Conservation (phyloP, 2,329 filamentous ascomycete genomes). For the Epicoccum nigrum region DNA sequence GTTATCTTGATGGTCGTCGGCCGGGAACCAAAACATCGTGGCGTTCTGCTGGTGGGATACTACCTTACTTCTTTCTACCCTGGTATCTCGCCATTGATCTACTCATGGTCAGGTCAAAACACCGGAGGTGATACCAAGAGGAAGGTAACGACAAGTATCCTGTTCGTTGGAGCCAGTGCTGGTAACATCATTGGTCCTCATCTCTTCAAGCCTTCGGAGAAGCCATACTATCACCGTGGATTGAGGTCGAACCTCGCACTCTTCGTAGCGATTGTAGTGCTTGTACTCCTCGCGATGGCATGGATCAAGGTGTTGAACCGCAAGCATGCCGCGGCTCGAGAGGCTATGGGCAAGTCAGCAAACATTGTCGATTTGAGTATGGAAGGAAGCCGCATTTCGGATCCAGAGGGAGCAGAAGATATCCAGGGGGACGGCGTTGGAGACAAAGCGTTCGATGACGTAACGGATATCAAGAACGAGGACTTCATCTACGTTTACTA, state of each 20-base stretch:
- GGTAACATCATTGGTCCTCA: constrained; percentile 72
- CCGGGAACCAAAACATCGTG: constrained; percentile 55
- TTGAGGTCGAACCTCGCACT: constrained; percentile 66
- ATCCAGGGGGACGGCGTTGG: constrained; percentile 39
- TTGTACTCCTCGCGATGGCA: constrained; percentile 54
- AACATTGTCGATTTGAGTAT: constrained; percentile 66
- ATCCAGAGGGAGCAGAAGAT: constrained; percentile 38
- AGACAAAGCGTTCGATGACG: constrained; percentile 62
- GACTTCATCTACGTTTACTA: constrained; percentile 67
- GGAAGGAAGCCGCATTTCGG: constrained; percentile 55
- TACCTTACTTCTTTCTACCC: constrained; percentile 67
- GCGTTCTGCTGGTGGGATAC: constrained; percentile 62
- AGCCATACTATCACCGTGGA: constrained; percentile 63
- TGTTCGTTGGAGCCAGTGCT: constrained; percentile 69
- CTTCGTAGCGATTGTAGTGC: constrained; percentile 64
- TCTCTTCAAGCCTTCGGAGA: constrained; percentile 66
- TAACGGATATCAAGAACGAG: constrained; percentile 67
- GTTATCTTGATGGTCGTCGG: constrained; percentile 60
- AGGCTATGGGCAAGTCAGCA: constrained; percentile 65
- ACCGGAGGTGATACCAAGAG: constrained; percentile 74
- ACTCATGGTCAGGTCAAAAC: constrained; percentile 67
- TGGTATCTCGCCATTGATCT: constrained; percentile 65
- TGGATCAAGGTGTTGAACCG: constrained; percentile 63
- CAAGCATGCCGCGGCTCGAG: constrained; percentile 60
- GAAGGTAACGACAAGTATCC: constrained; percentile 67